Base-by-base conservation (phyloP, 129 eudicot species). In the Silybum marianum region DNA sequence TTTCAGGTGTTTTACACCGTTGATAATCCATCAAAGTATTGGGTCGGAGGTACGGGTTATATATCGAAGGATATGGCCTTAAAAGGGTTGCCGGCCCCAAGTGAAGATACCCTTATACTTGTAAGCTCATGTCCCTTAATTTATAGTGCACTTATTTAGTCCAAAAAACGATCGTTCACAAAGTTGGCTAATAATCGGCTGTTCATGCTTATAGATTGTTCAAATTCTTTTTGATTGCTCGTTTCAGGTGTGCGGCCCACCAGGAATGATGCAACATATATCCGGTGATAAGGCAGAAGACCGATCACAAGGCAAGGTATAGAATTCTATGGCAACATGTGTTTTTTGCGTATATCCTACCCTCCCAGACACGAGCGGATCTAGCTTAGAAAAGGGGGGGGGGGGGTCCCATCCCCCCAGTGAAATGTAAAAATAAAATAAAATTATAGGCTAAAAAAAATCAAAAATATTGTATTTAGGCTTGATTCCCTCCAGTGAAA, bases 231-330 rank as follows among this genome's bases (percentile, higher is more conserved):
- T 21, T 80, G 54, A 34, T 30, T 81, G 60, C 10, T 54, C 19
- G 63, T 71, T 25, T 71, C 79, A 95, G 99, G 99, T 96, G 67
- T 96, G 99, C 34, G 98, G 98, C 11, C 99, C 99, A 51, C 99
- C 99, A 77, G 99, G 99, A 72, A 86, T 96, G 99, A 93, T 96
- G 98, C 73, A 88, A 24, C 99, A 93, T 72, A 72, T 96, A 77
- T 93, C 99, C 4, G 99, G 99, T 23, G 97, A 88, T 78, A 96
- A 96, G 89, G 93, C 97, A 14, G 86, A 91, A 78, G 92, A 91
- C 82, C 68, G 88, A 74, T 84, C 98, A 36, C 99, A 96, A 87
- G 99, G 99, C 78, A 97, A 96, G 92, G 98, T 94, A 83, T 74
- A 75, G 6, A 48, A 14, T 14, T 48, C 19, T 14, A 48, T 14